phyloP scores from a whole-genome alignment of 495 filamentous ascomycete species.

The Hypoxylon perforatum region DNA sequence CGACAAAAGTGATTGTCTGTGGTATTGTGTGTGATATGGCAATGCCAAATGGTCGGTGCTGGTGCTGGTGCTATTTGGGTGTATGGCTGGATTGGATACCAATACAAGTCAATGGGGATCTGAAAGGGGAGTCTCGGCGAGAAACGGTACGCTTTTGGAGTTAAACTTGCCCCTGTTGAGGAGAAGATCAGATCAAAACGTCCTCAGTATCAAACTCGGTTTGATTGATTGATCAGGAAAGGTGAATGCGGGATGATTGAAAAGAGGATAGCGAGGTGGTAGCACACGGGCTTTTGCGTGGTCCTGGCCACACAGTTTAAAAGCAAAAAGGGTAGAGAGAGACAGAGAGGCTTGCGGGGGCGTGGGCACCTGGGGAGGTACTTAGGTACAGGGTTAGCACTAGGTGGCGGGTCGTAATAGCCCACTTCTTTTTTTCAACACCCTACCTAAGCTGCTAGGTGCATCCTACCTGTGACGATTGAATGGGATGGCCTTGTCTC shows the following conservation, averaged over 20 bases:
- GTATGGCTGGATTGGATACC: constrained; percentile 20
- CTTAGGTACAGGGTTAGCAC: background rate
- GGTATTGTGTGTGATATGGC: too few species aligned
- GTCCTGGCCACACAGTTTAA: constrained; percentile 55
- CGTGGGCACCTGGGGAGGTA: constrained; percentile 50
- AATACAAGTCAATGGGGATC: constrained; percentile 37
- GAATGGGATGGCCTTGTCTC: too few species aligned
- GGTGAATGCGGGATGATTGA: constrained; percentile 69
- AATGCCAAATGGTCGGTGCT: constrained; percentile 22
- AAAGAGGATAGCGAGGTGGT: constrained; percentile 69
- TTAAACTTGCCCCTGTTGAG: constrained; percentile 56
- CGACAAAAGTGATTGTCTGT: constrained; percentile 10
- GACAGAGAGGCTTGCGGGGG: constrained; percentile 61
- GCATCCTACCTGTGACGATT: too few species aligned
- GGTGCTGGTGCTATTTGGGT: background rate
- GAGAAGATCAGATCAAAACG: constrained; percentile 45
- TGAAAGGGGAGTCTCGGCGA: constrained; percentile 42
- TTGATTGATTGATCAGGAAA: constrained; percentile 65
- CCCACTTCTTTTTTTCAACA: constrained; percentile 32
- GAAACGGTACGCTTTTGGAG: constrained; percentile 54
- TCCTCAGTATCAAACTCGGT: constrained; percentile 54
- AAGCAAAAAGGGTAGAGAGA: constrained; percentile 56
- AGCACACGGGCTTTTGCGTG: constrained; percentile 61
- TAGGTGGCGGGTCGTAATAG: constrained; percentile 35
- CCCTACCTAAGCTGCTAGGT: too few species aligned